A percentile compares a stretch with the other conserved stretches of the same genome.
These are phyloP conservation scores for Cardamine chenopodiifolia DNA, from an alignment of 345 rosid species.

Conservation along the genomic window DNA sequence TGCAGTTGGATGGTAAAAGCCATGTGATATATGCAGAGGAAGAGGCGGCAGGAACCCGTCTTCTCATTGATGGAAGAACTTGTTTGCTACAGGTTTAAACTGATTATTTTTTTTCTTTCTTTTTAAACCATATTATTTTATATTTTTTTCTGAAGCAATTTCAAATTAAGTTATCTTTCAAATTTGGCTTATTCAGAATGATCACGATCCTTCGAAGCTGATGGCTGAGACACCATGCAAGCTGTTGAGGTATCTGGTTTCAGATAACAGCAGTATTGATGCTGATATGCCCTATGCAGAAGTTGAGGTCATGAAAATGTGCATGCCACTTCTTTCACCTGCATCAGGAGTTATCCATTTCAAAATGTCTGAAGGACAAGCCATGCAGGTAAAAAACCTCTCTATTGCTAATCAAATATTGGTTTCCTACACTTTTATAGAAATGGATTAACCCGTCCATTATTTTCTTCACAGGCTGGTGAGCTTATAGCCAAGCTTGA, in stretches of 20 bases:
- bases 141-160: background rate
- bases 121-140: constrained; percentile 10
- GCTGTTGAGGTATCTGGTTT: constrained; percentile 85
- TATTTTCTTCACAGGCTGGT: constrained; percentile 71
- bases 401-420: constrained; percentile 1
- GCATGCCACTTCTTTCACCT: constrained; percentile 99
- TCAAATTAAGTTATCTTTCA: constrained; percentile 19
- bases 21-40: constrained; percentile 99
- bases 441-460: constrained; percentile 5
- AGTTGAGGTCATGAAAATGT: constrained; percentile 99
- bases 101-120: constrained; percentile 1
- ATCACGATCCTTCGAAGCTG: constrained; percentile 97
- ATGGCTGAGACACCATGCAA: constrained; percentile 99
- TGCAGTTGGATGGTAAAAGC: constrained; percentile 97
- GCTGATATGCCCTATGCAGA: constrained; percentile 95
- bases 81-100: constrained; percentile 83
- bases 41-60: constrained; percentile 99
- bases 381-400: constrained; percentile 75
- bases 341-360: constrained; percentile 88
- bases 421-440: background rate
- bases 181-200: constrained; percentile 61
- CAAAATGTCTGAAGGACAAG: constrained; percentile 97
- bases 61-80: constrained; percentile 98
- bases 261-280: constrained; percentile 88
- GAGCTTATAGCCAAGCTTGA: constrained; percentile 97